Evolutionary conservation across 495 filamentous ascomycete species (phyloP).

Genomic region (Lasiosphaeriaceae sp.): DNA sequence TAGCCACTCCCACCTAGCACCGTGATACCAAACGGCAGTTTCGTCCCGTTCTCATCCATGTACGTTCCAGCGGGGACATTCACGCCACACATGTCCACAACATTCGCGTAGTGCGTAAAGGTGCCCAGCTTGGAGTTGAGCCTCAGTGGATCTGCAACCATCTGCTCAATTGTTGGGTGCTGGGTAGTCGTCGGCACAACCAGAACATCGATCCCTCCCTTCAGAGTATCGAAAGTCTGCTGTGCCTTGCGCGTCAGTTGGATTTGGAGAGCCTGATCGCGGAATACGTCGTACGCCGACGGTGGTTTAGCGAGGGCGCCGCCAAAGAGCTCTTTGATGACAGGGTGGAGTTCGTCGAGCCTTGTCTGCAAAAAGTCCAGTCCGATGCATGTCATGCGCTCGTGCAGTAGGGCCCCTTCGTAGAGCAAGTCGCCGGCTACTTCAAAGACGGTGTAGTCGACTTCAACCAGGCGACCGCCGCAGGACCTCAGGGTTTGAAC

Average conservation of each 20-base stretch:
- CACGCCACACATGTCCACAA: slow-evolving; percentile 60
- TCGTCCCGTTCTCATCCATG: slow-evolving; percentile 24
- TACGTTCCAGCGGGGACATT: slow-evolving; percentile 54
- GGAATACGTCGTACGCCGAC: slow-evolving; percentile 52
- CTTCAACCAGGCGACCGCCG: slow-evolving; percentile 42
- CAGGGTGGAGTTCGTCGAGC: slow-evolving; percentile 52
- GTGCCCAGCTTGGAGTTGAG: slow-evolving; percentile 55
- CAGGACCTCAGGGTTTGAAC: slow-evolving; percentile 39
- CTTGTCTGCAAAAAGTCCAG: slow-evolving; percentile 21
- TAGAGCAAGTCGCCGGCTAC: slow-evolving; percentile 56
- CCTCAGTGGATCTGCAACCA: slow-evolving; percentile 51
- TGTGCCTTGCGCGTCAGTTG: slow-evolving; percentile 45
- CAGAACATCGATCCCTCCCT: slow-evolving; percentile 50
- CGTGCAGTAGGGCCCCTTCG: slow-evolving; percentile 52
- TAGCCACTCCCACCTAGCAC: slow-evolving; percentile 52
- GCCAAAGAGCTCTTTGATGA: slow-evolving; percentile 50
- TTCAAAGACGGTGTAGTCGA: slow-evolving; percentile 54
- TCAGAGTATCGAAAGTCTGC: slow-evolving; percentile 39
- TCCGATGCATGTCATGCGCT: slow-evolving; percentile 45
- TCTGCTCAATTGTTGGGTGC: slow-evolving; percentile 56
- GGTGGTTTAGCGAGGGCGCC: slow-evolving; percentile 39
- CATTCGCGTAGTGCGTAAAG: slow-evolving; percentile 63
- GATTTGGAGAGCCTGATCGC: slow-evolving; percentile 50
- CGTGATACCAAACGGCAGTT: slow-evolving; percentile 61
- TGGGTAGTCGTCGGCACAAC: slow-evolving; percentile 59